Evolutionary conservation across 208 protist species (phyloP).

Genomic region (Wallacemonas sp.): DNA sequence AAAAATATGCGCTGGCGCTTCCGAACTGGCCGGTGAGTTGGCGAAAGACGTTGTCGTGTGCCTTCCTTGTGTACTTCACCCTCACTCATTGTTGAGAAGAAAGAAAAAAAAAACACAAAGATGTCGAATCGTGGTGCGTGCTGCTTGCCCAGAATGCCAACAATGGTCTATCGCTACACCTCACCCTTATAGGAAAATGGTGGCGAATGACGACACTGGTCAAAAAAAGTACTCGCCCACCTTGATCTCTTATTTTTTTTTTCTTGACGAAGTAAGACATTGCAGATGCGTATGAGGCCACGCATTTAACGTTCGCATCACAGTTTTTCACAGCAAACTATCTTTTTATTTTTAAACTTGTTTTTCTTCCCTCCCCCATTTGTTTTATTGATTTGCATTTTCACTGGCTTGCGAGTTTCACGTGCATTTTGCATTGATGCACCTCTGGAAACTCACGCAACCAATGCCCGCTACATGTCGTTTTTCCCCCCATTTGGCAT

Average conservation of each 20-base stretch:
- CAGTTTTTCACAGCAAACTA: constrained; percentile 9
- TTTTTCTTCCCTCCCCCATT: constrained; percentile 14
- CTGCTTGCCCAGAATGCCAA: too few species aligned
- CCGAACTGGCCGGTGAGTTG: constrained; percentile 24
- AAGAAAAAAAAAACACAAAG: too few species aligned
- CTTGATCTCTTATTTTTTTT: too few species aligned
- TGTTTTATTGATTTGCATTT: constrained; percentile 3
- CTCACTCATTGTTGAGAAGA: too few species aligned
- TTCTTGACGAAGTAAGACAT: constrained; percentile 10
- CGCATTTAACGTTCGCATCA: constrained; percentile 12
- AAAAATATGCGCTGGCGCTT: constrained; percentile 20
- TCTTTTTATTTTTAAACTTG: constrained; percentile 10
- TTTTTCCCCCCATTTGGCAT: too few species aligned
- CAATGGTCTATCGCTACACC: too few species aligned
- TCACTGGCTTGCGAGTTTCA: background rate
- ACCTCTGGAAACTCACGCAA: background rate
- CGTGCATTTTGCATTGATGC: background rate
- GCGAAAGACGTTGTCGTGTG: constrained; percentile 14
- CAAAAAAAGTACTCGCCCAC: too few species aligned
- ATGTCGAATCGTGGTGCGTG: too few species aligned
- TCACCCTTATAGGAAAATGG: background rate
- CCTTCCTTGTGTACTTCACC: constrained; percentile 17
- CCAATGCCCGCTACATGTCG: background rate
- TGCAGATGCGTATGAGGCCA: constrained; percentile 4
- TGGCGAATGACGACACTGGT: background rate